Evolutionary conservation across 1,284 basidiomycete genomes (phyloP), one percentile per base, ranked within the genome.

Genomic region (Sutorius eximius): DNA sequence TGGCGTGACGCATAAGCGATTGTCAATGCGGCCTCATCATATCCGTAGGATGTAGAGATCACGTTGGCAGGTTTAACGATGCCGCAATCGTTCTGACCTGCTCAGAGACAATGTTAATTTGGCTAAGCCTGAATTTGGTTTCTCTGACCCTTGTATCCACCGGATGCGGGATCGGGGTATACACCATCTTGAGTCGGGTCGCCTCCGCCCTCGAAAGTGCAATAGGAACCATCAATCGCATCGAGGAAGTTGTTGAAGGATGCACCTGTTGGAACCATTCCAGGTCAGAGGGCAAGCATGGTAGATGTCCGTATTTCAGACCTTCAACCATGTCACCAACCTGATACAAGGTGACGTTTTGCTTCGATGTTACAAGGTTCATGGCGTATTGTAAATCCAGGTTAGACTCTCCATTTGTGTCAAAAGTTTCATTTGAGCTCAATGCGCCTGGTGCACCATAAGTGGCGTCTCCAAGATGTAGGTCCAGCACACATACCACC

Each of bases 171-270:
- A 61, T 85, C 81, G 1, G 85, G 85, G 57, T 84, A 86, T 46
- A 79, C 68, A 13, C 73, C 75, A 61, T 85, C 77, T 51, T 71
- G 59, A 4, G 34, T 63, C 7, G 77, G 76, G 61, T 84, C 80
- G 42, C 87, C 82, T 3, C 84, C 83, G 3, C 84, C 84, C 53
- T 83, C 77, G 51, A 80, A 86, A 0, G 76, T 78, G 59, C 86
- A 87, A 70, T 78, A 89, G 1, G 75, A 71, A 3, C 67, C 73
- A 54, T 81, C 82, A 13, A 79, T 62, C 8, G 76, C 75, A 58
- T 81, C 78, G 10, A 81, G 71, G 57, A 73, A 72, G 59, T 75
- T 77, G 64, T 78, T 70, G 60, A 79, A 78, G 4, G 73, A 77
- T 42, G 71, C 78, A 40, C 78, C 78, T 69, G 42, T 18, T 15